Evolutionary conservation across 2,329 filamentous ascomycete genomes (phyloP).

Genomic region (Cordyceps militaris): DNA sequence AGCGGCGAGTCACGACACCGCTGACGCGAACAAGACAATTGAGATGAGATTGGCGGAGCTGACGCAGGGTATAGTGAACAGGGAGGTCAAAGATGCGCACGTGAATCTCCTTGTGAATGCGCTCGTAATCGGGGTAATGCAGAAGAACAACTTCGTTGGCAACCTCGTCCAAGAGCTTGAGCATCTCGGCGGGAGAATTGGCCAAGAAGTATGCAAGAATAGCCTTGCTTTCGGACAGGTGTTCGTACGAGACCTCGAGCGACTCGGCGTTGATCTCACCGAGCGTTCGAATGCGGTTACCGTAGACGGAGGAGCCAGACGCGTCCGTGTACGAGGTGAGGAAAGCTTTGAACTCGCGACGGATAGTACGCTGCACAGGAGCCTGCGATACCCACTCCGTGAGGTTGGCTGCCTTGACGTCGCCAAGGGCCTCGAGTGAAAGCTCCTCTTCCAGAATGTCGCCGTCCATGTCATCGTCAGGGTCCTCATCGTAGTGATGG

Average conservation of each 20-base stretch:
- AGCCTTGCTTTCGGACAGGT: slow-evolving; percentile 83
- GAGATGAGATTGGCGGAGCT: slow-evolving; percentile 88
- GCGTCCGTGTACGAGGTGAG: slow-evolving; percentile 93
- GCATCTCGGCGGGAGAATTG: slow-evolving; percentile 89
- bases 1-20: slow-evolving; percentile 89
- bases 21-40: slow-evolving; percentile 93
- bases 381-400: slow-evolving; percentile 93
- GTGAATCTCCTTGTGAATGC: slow-evolving; percentile 95
- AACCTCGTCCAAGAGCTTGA: slow-evolving; percentile 93
- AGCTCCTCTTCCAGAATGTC: slow-evolving; percentile 96
- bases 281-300: slow-evolving; percentile 87
- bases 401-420: slow-evolving; percentile 87
- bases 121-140: slow-evolving; percentile 95
- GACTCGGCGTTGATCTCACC: slow-evolving; percentile 96
- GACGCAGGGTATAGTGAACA: slow-evolving; percentile 88
- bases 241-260: slow-evolving; percentile 91
- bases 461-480: slow-evolving; percentile 83
- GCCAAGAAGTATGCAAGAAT: slow-evolving; percentile 93
- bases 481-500: slow-evolving; percentile 89
- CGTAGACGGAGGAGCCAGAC: slow-evolving; percentile 85
- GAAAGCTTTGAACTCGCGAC: slow-evolving; percentile 95
- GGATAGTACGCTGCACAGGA: slow-evolving; percentile 85
- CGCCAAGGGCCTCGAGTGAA: slow-evolving; percentile 80
- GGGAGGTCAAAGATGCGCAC: slow-evolving; percentile 94
- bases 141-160: slow-evolving; percentile 94